These are phyloP conservation scores for Rutidosis leptorrhynchoides DNA, from an alignment of 129 eudicot species.

Conservation along the genomic window DNA sequence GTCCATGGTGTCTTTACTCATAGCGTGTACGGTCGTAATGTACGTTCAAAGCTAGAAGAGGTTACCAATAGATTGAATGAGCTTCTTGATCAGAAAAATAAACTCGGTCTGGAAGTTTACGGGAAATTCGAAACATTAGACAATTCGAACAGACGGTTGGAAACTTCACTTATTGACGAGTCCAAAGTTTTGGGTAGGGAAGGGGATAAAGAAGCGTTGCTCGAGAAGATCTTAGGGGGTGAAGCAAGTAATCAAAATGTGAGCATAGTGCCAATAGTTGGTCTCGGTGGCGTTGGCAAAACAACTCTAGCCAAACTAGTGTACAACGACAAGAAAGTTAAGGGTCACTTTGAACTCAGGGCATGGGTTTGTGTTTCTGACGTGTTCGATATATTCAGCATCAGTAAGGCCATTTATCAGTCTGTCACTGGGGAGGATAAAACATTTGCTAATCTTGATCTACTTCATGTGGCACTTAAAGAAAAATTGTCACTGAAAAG, in stretches of 20 bases:
- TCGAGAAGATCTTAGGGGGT: neutral
- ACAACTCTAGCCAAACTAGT: neutral
- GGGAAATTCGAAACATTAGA: too few species aligned
- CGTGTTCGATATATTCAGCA: neutral
- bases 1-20: too few species aligned
- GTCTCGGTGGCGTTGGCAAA: neutral
- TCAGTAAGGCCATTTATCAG: neutral
- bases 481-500: slow-evolving; percentile 16
- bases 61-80: too few species aligned
- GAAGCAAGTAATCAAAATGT: neutral
- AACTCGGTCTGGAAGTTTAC: too few species aligned
- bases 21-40: too few species aligned
- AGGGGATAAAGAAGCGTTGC: neutral
- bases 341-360: neutral
- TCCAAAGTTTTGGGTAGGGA: neutral
- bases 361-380: neutral
- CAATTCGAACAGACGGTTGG: too few species aligned
- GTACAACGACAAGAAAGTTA: neutral
- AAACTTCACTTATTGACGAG: too few species aligned
- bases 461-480: slow-evolving; percentile 27
- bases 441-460: neutral
- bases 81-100: too few species aligned
- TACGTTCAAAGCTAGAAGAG: too few species aligned
- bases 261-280: neutral
- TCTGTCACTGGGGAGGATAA: neutral